Evolutionary conservation across 257 asterid genomes (phyloP).

Genomic region (Nicotiana knightiana): DNA sequence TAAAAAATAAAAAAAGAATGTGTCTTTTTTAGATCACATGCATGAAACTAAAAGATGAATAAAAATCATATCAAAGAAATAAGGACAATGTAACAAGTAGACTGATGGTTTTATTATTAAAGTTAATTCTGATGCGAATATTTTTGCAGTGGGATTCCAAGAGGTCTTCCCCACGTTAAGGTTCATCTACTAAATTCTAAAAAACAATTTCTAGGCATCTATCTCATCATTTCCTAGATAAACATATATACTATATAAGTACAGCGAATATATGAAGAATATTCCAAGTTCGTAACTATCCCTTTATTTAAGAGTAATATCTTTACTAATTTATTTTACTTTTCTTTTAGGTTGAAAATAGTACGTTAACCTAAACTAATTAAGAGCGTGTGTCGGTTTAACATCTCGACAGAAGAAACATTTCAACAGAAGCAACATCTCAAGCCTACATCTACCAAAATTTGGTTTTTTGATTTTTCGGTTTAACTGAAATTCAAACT

Average conservation of each 20-base stretch:
- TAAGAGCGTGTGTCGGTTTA: background rate
- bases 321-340: background rate
- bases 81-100: background rate
- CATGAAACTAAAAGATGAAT: background rate
- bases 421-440: too few relatives aligned
- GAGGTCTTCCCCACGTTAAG: background rate
- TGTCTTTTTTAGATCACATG: background rate
- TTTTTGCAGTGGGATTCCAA: constrained; percentile 5
- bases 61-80: background rate
- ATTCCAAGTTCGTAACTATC: background rate
- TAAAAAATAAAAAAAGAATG: background rate
- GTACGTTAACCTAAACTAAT: background rate
- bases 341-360: background rate
- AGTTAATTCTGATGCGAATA: background rate
- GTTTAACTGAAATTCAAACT: too few relatives aligned
- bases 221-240: background rate
- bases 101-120: background rate
- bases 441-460: too few relatives aligned
- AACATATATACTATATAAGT: background rate
- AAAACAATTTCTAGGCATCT: background rate
- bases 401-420: too few relatives aligned
- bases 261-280: background rate
- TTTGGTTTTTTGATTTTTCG: too few relatives aligned
- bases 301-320: background rate
- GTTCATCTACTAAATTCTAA: background rate